Conservation (phyloP, 2,329 filamentous ascomycete species). For the Fusarium torulosum region DNA sequence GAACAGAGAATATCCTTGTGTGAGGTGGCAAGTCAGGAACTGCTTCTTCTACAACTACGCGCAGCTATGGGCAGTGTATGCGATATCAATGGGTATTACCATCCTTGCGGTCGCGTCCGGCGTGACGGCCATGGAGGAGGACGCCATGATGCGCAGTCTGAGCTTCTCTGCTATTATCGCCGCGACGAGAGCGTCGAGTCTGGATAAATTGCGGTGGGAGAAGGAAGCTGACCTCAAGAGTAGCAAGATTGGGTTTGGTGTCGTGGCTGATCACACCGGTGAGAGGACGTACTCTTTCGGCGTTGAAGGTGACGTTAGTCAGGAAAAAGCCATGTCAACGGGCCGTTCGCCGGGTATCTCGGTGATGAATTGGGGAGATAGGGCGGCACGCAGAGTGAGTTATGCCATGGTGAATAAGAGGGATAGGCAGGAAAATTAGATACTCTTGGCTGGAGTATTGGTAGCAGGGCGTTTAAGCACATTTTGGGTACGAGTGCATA, state of each 20-base stretch:
- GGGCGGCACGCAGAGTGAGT: conserved; percentile 39
- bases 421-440: conserved; percentile 18
- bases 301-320: conserved; percentile 45
- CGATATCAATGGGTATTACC: conserved; percentile 42
- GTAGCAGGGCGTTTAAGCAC: conserved; percentile 15
- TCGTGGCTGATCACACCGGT: conserved; percentile 39
- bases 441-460: not conserved
- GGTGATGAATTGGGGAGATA: conserved; percentile 43
- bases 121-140: conserved; percentile 42
- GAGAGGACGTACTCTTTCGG: conserved; percentile 44
- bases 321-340: conserved; percentile 40
- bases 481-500: conserved; percentile 20
- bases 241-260: conserved; percentile 43
- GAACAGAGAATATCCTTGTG: conserved; percentile 30
- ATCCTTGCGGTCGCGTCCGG: conserved; percentile 37
- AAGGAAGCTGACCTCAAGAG: conserved; percentile 31
- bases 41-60: conserved; percentile 39
- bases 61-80: conserved; percentile 44
- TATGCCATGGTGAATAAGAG: conserved; percentile 38
- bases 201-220: conserved; percentile 45
- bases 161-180: conserved; percentile 47
- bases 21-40: conserved; percentile 38
- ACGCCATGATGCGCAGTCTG: conserved; percentile 43
- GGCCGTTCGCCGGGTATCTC: conserved; percentile 40
- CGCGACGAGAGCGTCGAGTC: conserved; percentile 41